Evolutionary conservation across 345 rosid species (phyloP), one percentile per base, ranked within the genome.

Genomic region (Arabidopsis suecica): DNA sequence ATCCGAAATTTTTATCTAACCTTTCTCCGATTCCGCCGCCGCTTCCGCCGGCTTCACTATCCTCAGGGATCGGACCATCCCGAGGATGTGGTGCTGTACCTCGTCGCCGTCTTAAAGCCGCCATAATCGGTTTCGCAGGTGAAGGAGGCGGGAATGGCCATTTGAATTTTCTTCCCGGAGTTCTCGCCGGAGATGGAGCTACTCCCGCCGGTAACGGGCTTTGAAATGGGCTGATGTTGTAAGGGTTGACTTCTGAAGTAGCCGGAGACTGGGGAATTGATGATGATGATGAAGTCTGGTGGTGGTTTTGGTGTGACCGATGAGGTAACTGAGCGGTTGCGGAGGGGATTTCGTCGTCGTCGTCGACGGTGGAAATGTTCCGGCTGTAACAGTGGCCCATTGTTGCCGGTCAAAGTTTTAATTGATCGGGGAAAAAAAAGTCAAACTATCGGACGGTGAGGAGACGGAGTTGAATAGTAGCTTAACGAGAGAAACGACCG

Each of bases 101-200:
- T 30, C 84, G 71, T 61, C 84, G 81, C 79, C 78, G 82, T 79
- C 69, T 86, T 68, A 89, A 79, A 69, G 93, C 93, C 62, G 88
- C 79, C 88, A 88, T 83, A 68, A 96, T 96, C 57, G 96, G 99
- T 85, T 89, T 91, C 5, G 98, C 99, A 33, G 98, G 99, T 0
- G 99, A 93, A 32, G 98, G 98, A 58, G 98, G 99, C 55, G 98
- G 98, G 36, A 93, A 84, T 5, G 99, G 99, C 92, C 92, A 89
- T 73, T 86, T 76, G 77, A 93, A 91, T 77, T 93, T 93, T 81
- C 91, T 85, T 45, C 91, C 88, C 9, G 97, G 97, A 1, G 98
- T 95, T 73, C 89, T 79, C 50, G 91, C 85, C 56, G 98, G 97
- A 34, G 96, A 93, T 9, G 95, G 98, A 36, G 89, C 72, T 25